Percentiles rank a stretch among this genome's conserved stretches.
These are phyloP conservation scores for Cardamine resedifolia DNA, from an alignment of 345 rosid species.

Conservation along the genomic window DNA sequence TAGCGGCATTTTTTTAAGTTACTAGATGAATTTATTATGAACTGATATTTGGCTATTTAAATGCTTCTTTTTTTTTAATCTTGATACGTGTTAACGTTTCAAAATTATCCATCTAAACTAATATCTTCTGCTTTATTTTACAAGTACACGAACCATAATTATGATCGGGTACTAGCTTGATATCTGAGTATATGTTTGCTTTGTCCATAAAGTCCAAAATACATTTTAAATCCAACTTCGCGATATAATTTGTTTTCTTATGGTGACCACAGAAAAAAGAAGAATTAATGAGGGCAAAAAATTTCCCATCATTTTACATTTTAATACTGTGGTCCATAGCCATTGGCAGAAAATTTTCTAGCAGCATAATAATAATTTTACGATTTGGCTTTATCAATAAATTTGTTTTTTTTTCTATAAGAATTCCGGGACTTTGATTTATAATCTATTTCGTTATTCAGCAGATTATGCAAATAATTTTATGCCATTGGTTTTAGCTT, in stretches of 20 bases:
- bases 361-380: not conserved
- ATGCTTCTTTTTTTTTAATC: not conserved
- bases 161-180: not conserved
- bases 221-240: not conserved
- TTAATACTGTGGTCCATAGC: conserved; percentile 1
- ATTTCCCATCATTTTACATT: not conserved
- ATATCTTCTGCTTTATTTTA: not conserved
- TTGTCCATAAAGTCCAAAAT: not conserved
- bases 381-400: not conserved
- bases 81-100: not conserved
- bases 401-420: too few relatives aligned
- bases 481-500: conserved; percentile 10
- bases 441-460: too few relatives aligned
- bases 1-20: too few relatives aligned
- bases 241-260: not conserved
- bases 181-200: not conserved
- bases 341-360: not conserved
- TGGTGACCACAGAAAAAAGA: not conserved
- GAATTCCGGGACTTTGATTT: too few relatives aligned
- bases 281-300: not conserved
- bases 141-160: not conserved
- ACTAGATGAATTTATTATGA: not conserved
- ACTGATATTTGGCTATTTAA: conserved; percentile 8
- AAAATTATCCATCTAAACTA: not conserved
- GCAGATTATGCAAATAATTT: too few relatives aligned